Base-by-base conservation (phyloP, 495 filamentous ascomycete genomes). In the Aspergillus carlsbadensis region DNA sequence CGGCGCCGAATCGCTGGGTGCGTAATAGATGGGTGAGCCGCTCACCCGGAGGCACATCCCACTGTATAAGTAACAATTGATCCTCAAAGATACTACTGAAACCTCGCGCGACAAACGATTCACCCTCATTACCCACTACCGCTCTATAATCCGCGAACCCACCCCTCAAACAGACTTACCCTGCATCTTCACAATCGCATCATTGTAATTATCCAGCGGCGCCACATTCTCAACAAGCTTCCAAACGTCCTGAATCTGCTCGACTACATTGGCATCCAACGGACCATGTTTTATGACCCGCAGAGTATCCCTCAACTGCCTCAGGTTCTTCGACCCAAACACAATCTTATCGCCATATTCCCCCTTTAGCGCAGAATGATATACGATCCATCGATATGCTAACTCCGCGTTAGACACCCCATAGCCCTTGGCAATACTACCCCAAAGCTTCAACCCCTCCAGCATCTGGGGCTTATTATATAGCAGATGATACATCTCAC, bases 331-430 rank as follows among this genome's bases (percentile, higher is more conserved):
- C 0, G 79, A 75, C 0, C 83, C 84, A 33, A 84, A 24, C n/a
- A 86, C 71, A 6, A 85, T 52, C 0, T 65, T 81, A 70, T 88
- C 83, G 0, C 78, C 81, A 24, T 57, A 17, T 20, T 78, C 76
- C 0, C 63, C 70, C 1, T 70, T 74, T 34, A 87, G 59, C 11
- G 60, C 63, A 6, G 78, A 81, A 56, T 87, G 72, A 58, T 80
- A 81, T 18, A 71, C 65, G 3, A 83, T 62, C 83, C 83, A 86
- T 14, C 83, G 67, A 60, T 81, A 77, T 13, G 80, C 79, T 29
- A 86, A 63, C 42, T 79, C 79, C 8, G 76, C 71, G 57, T 79
- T 76, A 22, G 65, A 54, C 10, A 77, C 55, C 0, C 80, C 80
- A 15, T 65, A 67, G 15, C 70, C 65, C 44, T 63, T 59, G 0